These are phyloP conservation scores for Angomonas desouzai DNA, from an alignment of 208 protist species.

Conservation along the genomic window DNA sequence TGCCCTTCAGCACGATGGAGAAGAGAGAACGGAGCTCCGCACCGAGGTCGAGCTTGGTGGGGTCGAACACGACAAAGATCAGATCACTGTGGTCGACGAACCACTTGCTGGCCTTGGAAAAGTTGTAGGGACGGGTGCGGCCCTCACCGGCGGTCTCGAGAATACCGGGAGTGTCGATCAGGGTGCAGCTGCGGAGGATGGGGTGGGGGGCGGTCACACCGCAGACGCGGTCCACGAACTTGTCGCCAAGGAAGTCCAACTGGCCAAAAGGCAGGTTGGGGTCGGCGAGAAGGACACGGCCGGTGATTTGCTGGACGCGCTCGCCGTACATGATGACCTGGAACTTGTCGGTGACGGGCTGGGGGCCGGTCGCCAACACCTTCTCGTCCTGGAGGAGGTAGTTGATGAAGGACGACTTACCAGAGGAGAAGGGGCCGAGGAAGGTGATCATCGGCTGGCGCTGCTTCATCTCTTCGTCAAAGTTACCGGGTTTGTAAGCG, in stretches of 20 bases:
- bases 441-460: constrained; percentile 81
- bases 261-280: constrained; percentile 86
- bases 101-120: constrained; percentile 83
- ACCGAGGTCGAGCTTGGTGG: constrained; percentile 96
- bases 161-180: constrained; percentile 97
- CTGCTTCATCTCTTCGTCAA: constrained; percentile 68
- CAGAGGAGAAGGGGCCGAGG: constrained; percentile 84
- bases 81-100: constrained; percentile 94
- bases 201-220: constrained; percentile 71
- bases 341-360: constrained; percentile 95
- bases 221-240: constrained; percentile 85
- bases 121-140: constrained; percentile 71
- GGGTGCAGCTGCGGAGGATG: constrained; percentile 89
- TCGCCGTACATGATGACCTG: constrained; percentile 92
- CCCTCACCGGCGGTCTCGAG: constrained; percentile 87
- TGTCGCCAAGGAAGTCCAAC: constrained; percentile 82
- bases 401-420: constrained; percentile 95
- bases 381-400: constrained; percentile 84
- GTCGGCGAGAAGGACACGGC: constrained; percentile 83
- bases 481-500: constrained; percentile 54
- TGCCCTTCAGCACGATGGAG: constrained; percentile 55
- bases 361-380: constrained; percentile 84
- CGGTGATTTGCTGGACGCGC: constrained; percentile 73
- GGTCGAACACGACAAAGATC: constrained; percentile 97
- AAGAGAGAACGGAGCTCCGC: constrained; percentile 71